A percentile compares a stretch with the other conserved stretches of the same genome.
These are phyloP conservation scores for Metschnikowia chrysomelidarum DNA, from an alignment of 805 yeast species.

Conservation along the genomic window DNA sequence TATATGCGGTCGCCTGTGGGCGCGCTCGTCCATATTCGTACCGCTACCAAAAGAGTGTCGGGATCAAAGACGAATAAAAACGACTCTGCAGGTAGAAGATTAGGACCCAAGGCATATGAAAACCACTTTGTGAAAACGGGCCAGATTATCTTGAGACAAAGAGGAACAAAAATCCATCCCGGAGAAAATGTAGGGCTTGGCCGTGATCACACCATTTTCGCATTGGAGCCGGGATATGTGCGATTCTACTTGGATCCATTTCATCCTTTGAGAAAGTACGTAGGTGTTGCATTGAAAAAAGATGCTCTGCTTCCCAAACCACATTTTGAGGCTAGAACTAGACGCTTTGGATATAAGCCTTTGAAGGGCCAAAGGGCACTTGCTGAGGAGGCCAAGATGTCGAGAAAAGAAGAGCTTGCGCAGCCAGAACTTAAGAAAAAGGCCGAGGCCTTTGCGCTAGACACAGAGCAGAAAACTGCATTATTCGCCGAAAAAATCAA, in stretches of 20 bases:
- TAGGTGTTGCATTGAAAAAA: conserved; percentile 76
- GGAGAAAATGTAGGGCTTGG: conserved; percentile 92
- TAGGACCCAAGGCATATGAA: conserved; percentile 88
- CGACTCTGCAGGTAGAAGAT: conserved; percentile 91
- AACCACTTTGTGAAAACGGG: conserved; percentile 77
- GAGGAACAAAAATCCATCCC: conserved; percentile 93
- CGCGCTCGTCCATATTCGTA: conserved; percentile 55
- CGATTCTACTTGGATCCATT: conserved; percentile 92
- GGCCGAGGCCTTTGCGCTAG: conserved; percentile 38
- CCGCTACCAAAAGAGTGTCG: conserved; percentile 90
- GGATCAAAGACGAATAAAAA: conserved; percentile 93
- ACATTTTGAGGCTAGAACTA: conserved; percentile 83
- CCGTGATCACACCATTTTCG: conserved; percentile 88
- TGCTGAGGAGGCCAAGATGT: conserved; percentile 58
- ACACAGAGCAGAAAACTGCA: conserved; percentile 29
- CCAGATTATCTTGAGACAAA: conserved; percentile 85
- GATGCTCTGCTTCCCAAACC: conserved; percentile 75
- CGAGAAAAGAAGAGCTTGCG: conserved; percentile 64
- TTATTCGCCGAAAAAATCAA: conserved; percentile 19
- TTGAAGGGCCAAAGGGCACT: conserved; percentile 52
- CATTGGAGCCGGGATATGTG: conserved; percentile 90
- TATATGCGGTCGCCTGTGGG: conserved; percentile 12
- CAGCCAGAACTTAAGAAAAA: conserved; percentile 49
- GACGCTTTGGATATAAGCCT: conserved; percentile 75
- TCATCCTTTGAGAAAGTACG: conserved; percentile 88